phyloP scores from a whole-genome alignment of 2,329 filamentous ascomycete genomes.

The Aspergillus pseudoglaucus region DNA sequence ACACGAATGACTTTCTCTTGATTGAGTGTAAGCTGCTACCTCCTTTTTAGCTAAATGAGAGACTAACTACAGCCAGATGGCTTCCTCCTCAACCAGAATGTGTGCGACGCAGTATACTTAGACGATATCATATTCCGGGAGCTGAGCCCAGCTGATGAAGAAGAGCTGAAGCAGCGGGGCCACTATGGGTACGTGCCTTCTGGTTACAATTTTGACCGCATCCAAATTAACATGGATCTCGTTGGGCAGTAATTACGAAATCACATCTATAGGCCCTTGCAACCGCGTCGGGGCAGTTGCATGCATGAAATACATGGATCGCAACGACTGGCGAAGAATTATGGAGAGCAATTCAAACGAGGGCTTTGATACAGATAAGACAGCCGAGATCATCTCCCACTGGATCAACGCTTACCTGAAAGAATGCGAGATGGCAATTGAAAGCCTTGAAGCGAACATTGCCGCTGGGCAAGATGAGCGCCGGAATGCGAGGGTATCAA shows the following conservation, averaged over 20 bases:
- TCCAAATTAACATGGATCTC: neutral
- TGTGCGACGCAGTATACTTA: constrained; percentile 27
- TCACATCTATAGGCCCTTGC: constrained; percentile 21
- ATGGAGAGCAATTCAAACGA: constrained; percentile 16
- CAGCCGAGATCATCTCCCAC: constrained; percentile 16
- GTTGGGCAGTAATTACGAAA: constrained; percentile 23
- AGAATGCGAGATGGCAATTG: constrained; percentile 18
- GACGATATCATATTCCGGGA: constrained; percentile 29
- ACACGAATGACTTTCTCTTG: constrained; percentile 32
- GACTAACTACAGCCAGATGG: constrained; percentile 23
- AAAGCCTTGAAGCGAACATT: constrained; percentile 3
- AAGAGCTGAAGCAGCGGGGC: constrained; percentile 16
- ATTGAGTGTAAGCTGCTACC: constrained; percentile 25
- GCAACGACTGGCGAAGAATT: constrained; percentile 22
- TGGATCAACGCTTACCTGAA: constrained; percentile 22
- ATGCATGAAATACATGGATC: constrained; percentile 24
- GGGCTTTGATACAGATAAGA: constrained; percentile 14
- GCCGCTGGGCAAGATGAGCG: neutral
- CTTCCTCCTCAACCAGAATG: constrained; percentile 28
- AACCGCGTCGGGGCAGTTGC: constrained; percentile 24
- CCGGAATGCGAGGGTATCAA: constrained; percentile 10
- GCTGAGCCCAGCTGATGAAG: constrained; percentile 13
- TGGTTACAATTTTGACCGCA: neutral
- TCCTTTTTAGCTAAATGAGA: neutral
- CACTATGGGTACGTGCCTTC: constrained; percentile 19